These are phyloP conservation scores for Aspergillus tamarii DNA, from an alignment of 2,329 filamentous ascomycete genomes.

Conservation along the genomic window DNA sequence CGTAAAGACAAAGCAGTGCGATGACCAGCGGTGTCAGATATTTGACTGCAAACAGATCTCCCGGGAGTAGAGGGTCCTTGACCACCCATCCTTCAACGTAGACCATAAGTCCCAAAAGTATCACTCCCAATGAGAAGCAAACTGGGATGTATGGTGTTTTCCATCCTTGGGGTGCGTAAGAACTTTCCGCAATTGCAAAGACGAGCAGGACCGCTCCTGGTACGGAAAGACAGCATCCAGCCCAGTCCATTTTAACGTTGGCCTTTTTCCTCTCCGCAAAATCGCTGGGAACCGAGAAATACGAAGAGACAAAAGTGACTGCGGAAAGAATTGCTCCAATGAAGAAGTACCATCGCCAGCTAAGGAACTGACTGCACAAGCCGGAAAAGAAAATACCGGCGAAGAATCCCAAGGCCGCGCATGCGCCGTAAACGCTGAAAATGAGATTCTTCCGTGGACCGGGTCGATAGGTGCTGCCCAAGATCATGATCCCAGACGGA, in stretches of 20 bases:
- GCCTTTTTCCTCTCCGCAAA: slow-evolving; percentile 41
- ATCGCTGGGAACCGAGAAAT: slow-evolving; percentile 50
- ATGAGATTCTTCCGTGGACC: slow-evolving; percentile 71
- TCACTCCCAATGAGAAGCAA: slow-evolving; percentile 64
- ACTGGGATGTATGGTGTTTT: slow-evolving; percentile 71
- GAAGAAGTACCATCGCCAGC: slow-evolving; percentile 71
- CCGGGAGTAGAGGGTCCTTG: slow-evolving; percentile 68
- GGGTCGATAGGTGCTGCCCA: slow-evolving; percentile 67
- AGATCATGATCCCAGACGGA: slow-evolving; percentile 68
- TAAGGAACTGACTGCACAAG: slow-evolving; percentile 56
- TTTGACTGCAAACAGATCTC: slow-evolving; percentile 69
- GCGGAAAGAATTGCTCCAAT: slow-evolving; percentile 60
- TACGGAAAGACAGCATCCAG: slow-evolving; percentile 63
- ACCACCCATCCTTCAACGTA: slow-evolving; percentile 76
- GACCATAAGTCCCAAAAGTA: slow-evolving; percentile 62
- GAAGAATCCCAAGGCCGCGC: slow-evolving; percentile 54
- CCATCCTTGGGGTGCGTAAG: slow-evolving; percentile 71
- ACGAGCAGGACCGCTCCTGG: slow-evolving; percentile 70
- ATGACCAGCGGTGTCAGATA: slow-evolving; percentile 67
- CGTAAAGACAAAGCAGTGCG: slow-evolving; percentile 68
- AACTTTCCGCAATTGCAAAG: slow-evolving; percentile 74
- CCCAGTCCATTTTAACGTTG: slow-evolving; percentile 68
- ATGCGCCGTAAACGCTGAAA: slow-evolving; percentile 62
- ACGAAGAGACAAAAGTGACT: slow-evolving; percentile 50
- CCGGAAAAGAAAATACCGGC: slow-evolving; percentile 68